phyloP scores from a whole-genome alignment of 495 filamentous ascomycete species.

The Hypoxylon lenormandii region DNA sequence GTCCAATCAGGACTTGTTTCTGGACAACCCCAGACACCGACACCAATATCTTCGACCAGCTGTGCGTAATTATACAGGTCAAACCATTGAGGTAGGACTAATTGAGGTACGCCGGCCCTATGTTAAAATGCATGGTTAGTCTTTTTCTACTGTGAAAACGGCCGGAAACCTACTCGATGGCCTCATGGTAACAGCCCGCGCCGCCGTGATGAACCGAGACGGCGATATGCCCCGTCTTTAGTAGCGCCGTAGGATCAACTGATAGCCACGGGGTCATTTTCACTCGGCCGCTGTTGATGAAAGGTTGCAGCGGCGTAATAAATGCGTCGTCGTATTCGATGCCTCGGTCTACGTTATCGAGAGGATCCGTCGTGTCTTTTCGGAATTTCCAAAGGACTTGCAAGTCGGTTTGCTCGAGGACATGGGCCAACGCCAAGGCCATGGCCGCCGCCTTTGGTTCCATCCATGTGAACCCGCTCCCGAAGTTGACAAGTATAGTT shows the following conservation, averaged over 20 bases:
- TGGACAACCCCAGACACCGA: slow-evolving; percentile 63
- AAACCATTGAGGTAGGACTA: slow-evolving; percentile 64
- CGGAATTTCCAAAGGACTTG: slow-evolving; percentile 66
- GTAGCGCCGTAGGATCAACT: slow-evolving; percentile 60
- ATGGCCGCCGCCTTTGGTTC: slow-evolving; percentile 53
- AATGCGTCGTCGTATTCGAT: slow-evolving; percentile 43
- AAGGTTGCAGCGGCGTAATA: slow-evolving; percentile 28
- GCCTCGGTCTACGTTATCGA: background rate
- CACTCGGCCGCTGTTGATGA: slow-evolving; percentile 49
- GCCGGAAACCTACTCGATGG: slow-evolving; percentile 57
- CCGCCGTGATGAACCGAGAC: slow-evolving; percentile 67
- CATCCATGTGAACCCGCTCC: slow-evolving; percentile 53
- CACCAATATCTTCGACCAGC: slow-evolving; percentile 61
- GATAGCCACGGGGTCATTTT: slow-evolving; percentile 61
- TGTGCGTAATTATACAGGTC: slow-evolving; percentile 65
- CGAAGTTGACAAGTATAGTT: slow-evolving; percentile 65
- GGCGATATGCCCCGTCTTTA: slow-evolving; percentile 61
- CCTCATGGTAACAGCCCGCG: slow-evolving; percentile 66
- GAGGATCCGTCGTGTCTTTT: slow-evolving; percentile 30
- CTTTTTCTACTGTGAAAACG: background rate
- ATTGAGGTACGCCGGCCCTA: slow-evolving; percentile 64
- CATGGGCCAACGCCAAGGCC: slow-evolving; percentile 54
- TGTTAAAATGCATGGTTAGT: slow-evolving; percentile 2
- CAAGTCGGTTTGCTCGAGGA: slow-evolving; percentile 51
- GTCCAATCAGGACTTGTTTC: slow-evolving; percentile 45